Conservation (phyloP, 139 green algal genomes). For the Monoraphidium neglectum region DNA sequence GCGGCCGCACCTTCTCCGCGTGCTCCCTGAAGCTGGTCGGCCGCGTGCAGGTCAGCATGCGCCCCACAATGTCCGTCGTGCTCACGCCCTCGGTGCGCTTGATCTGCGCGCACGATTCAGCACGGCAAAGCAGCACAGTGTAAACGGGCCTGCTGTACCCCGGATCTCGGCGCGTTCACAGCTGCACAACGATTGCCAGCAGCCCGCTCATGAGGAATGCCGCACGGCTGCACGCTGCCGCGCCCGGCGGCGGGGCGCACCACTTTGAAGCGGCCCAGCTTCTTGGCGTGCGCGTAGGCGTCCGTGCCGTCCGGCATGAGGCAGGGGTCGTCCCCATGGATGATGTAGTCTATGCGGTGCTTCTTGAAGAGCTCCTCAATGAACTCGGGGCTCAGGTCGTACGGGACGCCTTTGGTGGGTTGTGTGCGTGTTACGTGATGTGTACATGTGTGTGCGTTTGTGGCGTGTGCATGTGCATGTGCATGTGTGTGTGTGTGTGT, state of each 20-base stretch:
- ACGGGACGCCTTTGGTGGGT: slow-evolving; percentile 93
- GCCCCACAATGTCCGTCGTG: slow-evolving; percentile 98
- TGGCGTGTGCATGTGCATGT: background rate
- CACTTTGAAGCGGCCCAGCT: slow-evolving; percentile 87
- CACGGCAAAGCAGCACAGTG: background rate
- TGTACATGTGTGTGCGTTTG: background rate
- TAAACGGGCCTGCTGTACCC: background rate
- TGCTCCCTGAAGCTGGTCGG: no score
- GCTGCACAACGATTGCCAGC: no score
- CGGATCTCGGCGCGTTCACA: no score
- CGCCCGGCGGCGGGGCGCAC: no score
- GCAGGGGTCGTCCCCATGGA: slow-evolving; percentile 99
- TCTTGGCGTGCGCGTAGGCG: slow-evolving; percentile 95
- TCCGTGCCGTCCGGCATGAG: slow-evolving; percentile 97
- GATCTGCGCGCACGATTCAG: no score
- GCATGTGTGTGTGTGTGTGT: no score
- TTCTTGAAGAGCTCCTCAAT: slow-evolving; percentile 92
- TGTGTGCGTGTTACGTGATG: no score
- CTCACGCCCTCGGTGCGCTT: slow-evolving; percentile 98
- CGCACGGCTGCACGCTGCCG: no score
- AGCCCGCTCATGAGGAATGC: no score
- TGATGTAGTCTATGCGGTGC: slow-evolving; percentile 97
- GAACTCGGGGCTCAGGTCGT: slow-evolving; percentile 94
- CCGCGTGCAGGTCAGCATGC: slow-evolving; percentile 93
- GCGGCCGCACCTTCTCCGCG: no score